phyloP scores from a whole-genome alignment of 2,329 filamentous ascomycete genomes.

The Phaeosphaeriaceae sp. region DNA sequence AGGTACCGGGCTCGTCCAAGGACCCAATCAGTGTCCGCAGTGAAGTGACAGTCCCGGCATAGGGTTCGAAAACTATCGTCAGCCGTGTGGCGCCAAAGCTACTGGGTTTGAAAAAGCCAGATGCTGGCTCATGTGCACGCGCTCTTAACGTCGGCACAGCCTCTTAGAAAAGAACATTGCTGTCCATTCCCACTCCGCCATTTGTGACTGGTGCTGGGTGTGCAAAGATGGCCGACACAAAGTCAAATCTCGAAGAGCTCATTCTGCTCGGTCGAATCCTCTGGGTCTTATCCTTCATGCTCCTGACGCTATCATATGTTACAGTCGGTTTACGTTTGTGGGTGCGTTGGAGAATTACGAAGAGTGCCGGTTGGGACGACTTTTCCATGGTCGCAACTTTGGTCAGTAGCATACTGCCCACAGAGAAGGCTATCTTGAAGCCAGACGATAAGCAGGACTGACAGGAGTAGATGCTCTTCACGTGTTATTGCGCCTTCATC shows the following conservation, averaged over 20 bases:
- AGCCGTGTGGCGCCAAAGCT: slow-evolving; percentile 10
- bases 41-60: slow-evolving; percentile 10
- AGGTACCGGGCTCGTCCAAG: slow-evolving; percentile 10
- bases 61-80: slow-evolving; percentile 21
- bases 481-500: slow-evolving; percentile 36
- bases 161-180: slow-evolving; percentile 9
- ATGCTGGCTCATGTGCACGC: slow-evolving; percentile 4
- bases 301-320: slow-evolving; percentile 36
- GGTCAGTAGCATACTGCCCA: slow-evolving; percentile 13
- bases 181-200: slow-evolving; percentile 11
- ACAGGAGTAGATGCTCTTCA: slow-evolving; percentile 30
- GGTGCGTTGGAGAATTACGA: slow-evolving; percentile 43
- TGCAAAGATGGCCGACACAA: slow-evolving; percentile 8
- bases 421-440: neutral
- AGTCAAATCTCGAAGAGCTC: slow-evolving; percentile 21
- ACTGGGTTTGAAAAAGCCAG: slow-evolving; percentile 18
- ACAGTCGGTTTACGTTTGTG: slow-evolving; percentile 42
- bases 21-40: slow-evolving; percentile 16
- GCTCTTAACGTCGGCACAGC: slow-evolving; percentile 21
- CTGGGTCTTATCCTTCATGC: slow-evolving; percentile 29
- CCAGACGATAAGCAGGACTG: neutral
- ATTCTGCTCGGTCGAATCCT: slow-evolving; percentile 26
- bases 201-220: slow-evolving; percentile 10
- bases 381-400: slow-evolving; percentile 38
- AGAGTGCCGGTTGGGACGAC: slow-evolving; percentile 45